These are phyloP conservation scores for Phytopythium ostracodes DNA, from an alignment of 352 stramenopile genomes.

Conservation along the genomic window DNA sequence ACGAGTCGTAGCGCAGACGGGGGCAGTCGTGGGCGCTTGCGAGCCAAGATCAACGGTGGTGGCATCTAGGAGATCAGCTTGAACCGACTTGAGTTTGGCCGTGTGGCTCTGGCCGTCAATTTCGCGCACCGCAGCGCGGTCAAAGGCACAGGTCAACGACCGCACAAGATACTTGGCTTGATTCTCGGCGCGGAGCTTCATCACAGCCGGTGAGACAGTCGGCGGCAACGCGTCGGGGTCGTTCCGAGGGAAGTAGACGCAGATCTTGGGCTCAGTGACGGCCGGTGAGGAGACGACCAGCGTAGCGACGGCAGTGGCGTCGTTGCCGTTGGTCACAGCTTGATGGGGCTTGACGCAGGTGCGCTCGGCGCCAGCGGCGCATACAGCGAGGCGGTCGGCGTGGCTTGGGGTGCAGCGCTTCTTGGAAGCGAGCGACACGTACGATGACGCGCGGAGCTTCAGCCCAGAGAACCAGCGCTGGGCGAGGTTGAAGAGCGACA, in stretches of 20 bases:
- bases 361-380: not conserved
- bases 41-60: not conserved
- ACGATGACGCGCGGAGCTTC: not conserved
- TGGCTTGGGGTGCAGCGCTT: not conserved
- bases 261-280: not conserved
- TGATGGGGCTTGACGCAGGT: not conserved
- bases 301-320: too few relatives aligned
- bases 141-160: not conserved
- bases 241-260: slow-evolving; percentile 2
- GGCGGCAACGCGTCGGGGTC: not conserved
- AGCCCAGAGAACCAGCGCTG: not conserved
- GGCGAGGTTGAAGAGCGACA: not conserved
- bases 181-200: not conserved
- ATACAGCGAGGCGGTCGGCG: not conserved
- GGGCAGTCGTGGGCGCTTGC: not conserved
- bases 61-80: not conserved
- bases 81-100: not conserved
- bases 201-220: not conserved
- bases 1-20: not conserved
- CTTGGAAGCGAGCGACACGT: not conserved
- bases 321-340: not conserved
- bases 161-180: not conserved
- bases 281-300: not conserved
- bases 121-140: not conserved
- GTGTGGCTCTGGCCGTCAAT: not conserved